A percentile compares a stretch with the other conserved stretches of the same genome.
Evolutionary conservation across 768 basidiomycete genomes (phyloP).

Genomic region (Termitomyces sp.): DNA sequence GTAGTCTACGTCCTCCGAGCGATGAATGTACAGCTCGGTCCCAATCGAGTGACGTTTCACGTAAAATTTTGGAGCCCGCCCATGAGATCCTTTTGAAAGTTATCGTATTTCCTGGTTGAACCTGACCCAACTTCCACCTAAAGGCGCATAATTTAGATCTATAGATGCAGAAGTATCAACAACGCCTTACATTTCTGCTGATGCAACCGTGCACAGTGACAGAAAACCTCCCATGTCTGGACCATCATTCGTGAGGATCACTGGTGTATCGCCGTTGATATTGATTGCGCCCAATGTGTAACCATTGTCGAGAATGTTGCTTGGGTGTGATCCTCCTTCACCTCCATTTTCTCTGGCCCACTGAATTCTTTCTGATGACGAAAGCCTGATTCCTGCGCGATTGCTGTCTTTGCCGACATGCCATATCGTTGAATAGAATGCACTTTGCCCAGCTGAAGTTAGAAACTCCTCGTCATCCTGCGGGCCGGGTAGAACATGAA

Average conservation of each 20-base stretch:
- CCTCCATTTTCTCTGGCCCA: constrained; percentile 58
- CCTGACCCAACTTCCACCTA: constrained; percentile 68
- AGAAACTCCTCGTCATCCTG: constrained; percentile 58
- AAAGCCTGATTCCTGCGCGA: constrained; percentile 59
- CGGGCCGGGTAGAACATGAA: constrained; percentile 57
- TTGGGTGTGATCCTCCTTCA: constrained; percentile 64
- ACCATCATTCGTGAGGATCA: constrained; percentile 56
- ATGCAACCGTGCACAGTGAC: constrained; percentile 48
- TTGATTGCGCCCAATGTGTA: constrained; percentile 54
- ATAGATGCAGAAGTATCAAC: background rate
- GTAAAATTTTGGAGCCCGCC: constrained; percentile 14
- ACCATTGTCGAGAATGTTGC: constrained; percentile 61
- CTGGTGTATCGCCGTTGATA: constrained; percentile 66
- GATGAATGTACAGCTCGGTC: background rate
- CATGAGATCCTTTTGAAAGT: constrained; percentile 47
- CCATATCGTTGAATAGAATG: constrained; percentile 52
- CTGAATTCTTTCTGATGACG: constrained; percentile 33
- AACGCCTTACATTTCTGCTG: constrained; percentile 41
- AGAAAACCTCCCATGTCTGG: constrained; percentile 64
- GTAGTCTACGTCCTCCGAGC: background rate
- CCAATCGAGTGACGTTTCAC: background rate
- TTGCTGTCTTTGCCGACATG: constrained; percentile 53
- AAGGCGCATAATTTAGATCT: background rate
- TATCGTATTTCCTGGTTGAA: constrained; percentile 51
- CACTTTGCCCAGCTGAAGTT: constrained; percentile 37